Evolutionary conservation across 345 rosid species (phyloP).

Genomic region (Acer campestre): DNA sequence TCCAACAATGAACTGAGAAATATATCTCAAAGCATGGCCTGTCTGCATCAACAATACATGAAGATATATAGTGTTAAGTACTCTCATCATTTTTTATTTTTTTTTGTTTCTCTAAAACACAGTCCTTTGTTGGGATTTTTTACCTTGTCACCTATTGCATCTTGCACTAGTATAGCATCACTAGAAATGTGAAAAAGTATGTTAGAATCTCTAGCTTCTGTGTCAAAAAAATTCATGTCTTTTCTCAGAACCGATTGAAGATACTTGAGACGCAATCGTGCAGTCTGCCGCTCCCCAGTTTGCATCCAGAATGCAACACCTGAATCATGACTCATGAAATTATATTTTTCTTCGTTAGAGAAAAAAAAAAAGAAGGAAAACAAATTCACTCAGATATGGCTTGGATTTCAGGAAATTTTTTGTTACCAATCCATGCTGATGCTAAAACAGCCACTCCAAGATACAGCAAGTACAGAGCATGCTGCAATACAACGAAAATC

Average conservation of each 20-base stretch:
- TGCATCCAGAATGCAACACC: slow-evolving; percentile 85
- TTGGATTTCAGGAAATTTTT: slow-evolving; percentile 10
- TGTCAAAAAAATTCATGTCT: slow-evolving; percentile 74
- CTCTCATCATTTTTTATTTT: neutral
- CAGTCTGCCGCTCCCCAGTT: slow-evolving; percentile 88
- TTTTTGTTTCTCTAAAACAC: neutral
- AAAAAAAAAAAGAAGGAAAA: neutral
- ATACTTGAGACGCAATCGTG: slow-evolving; percentile 64
- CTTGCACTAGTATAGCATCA: slow-evolving; percentile 86
- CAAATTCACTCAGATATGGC: neutral
- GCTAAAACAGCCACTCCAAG: slow-evolving; percentile 54
- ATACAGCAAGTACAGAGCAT: slow-evolving; percentile 72
- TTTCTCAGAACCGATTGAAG: slow-evolving; percentile 61
- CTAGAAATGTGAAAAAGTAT: slow-evolving; percentile 70
- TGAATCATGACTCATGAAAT: slow-evolving; percentile 38
- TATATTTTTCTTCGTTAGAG: too few species aligned
- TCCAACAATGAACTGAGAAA: slow-evolving; percentile 66
- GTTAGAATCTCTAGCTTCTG: slow-evolving; percentile 70
- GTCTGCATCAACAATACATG: slow-evolving; percentile 48
- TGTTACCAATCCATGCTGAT: slow-evolving; percentile 75
- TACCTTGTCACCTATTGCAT: slow-evolving; percentile 92
- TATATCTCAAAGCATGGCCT: slow-evolving; percentile 73
- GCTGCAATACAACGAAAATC: slow-evolving; percentile 30
- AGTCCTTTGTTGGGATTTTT: neutral
- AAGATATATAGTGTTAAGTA: slow-evolving; percentile 11